Conservation (phyloP, 1,284 basidiomycete species). For the Leucoagaricus sp. region DNA sequence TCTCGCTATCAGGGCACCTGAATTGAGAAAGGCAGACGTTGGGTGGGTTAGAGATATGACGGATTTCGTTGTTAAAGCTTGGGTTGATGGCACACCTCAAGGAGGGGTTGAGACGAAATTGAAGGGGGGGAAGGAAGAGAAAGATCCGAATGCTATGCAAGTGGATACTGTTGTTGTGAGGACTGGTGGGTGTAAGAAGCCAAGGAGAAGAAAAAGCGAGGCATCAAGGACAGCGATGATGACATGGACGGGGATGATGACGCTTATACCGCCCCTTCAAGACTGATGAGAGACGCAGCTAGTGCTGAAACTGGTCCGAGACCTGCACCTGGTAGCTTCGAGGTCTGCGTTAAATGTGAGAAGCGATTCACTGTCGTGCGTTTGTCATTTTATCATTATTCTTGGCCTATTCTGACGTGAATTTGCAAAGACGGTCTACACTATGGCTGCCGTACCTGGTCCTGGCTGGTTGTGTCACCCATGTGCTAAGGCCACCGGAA, state of each 20-base stretch:
- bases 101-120: not conserved
- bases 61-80: constrained; percentile 77
- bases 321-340: constrained; percentile 79
- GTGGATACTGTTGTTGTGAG: constrained; percentile 15
- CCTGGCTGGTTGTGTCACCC: constrained; percentile 84
- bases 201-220: constrained; percentile 49
- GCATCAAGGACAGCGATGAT: constrained; percentile 47
- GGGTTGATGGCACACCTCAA: constrained; percentile 50
- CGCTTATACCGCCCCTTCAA: constrained; percentile 57
- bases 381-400: not conserved
- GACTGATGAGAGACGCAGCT: constrained; percentile 45
- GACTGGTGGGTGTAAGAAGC: constrained; percentile 41
- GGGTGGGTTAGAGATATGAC: constrained; percentile 88
- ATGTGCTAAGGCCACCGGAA: constrained; percentile 75
- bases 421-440: constrained; percentile 75
- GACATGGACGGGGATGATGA: constrained; percentile 41
- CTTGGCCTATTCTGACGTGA: not conserved
- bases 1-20: constrained; percentile 49
- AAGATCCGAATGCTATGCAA: constrained; percentile 9
- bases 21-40: constrained; percentile 72
- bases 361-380: constrained; percentile 89
- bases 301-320: constrained; percentile 36
- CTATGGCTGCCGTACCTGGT: constrained; percentile 66
- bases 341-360: constrained; percentile 80
- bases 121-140: too few relatives aligned